A percentile compares a stretch with the other conserved stretches of the same genome.
These are phyloP conservation scores for Amanita fuliginea DNA, from an alignment of 768 basidiomycete species.

Conservation along the genomic window DNA sequence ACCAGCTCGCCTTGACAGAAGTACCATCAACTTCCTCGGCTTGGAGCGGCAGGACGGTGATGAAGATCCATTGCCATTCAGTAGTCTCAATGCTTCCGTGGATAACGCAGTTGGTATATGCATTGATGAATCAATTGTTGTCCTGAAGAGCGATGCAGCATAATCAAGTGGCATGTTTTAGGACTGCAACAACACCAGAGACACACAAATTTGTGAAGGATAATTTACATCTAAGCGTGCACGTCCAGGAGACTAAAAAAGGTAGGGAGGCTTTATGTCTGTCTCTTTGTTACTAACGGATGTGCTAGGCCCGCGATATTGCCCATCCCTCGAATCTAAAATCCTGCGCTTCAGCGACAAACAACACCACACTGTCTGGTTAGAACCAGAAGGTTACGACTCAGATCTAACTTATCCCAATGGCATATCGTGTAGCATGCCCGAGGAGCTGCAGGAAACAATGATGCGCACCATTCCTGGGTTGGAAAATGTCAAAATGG, in stretches of 20 bases:
- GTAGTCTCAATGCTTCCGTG: slow-evolving; percentile 57
- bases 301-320: slow-evolving; percentile 72
- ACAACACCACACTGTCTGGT: slow-evolving; percentile 65
- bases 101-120: slow-evolving; percentile 49
- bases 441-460: slow-evolving; percentile 72
- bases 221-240: slow-evolving; percentile 68
- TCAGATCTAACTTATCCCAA: slow-evolving; percentile 88
- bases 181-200: slow-evolving; percentile 57
- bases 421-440: slow-evolving; percentile 80
- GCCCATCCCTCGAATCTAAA: slow-evolving; percentile 85
- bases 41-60: slow-evolving; percentile 64
- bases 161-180: slow-evolving; percentile 64
- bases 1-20: slow-evolving; percentile 65
- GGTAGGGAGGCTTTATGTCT: slow-evolving; percentile 27
- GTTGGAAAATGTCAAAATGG: slow-evolving; percentile 75
- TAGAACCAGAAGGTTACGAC: slow-evolving; percentile 89
- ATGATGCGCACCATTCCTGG: slow-evolving; percentile 83
- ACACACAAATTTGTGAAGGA: slow-evolving; percentile 72
- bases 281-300: not conserved
- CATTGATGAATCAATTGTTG: not conserved
- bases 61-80: slow-evolving; percentile 55
- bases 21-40: slow-evolving; percentile 57
- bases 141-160: slow-evolving; percentile 26
- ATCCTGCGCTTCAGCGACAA: slow-evolving; percentile 71
- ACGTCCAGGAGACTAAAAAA: slow-evolving; percentile 84